Base-by-base conservation (phyloP, 129 eudicot genomes). In the Flaveria linearis region DNA sequence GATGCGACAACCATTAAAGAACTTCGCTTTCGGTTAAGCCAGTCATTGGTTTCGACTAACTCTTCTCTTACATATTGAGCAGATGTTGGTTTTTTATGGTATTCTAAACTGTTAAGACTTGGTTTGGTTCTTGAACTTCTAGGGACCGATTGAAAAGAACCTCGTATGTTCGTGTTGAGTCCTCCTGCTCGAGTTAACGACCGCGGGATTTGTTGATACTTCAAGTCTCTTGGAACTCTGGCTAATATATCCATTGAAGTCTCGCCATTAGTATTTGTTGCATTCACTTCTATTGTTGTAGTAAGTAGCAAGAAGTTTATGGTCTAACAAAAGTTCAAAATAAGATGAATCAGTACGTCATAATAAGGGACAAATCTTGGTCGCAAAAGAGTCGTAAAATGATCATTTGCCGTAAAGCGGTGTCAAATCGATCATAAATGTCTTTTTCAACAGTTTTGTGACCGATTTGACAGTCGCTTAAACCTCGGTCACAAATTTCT, bases 1-100 rank as follows among this genome's bases (percentile, higher is more conserved):
- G 90, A 81, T 36, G 93, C 90, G 36, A 84, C 87, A 4, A 86
- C 85, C 90, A 88, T 88, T 56, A 86, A 58, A 26, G 87, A 46
- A 11, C 26, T 65, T n/a, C 88, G 76, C 52, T 76, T 75, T 17
- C 20, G 53, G 18, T 80, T 78, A 1, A 88, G 23, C 93, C 90
- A 86, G 17, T 80, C 82, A 1, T 79, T 73, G 3, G 51, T n/a
- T 3, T 65, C 71, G 20, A 8, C 17, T 30, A 7, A 30, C 7
- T 49, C 39, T 75, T 28, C 13, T 50, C 18, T 62, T 6, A 43
- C 12, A 26, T 72, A 25, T 10, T 28, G n/a, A 12, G 28, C 22
- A 30, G 51, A 17, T 47, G 14, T 20, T 18, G 30, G 63, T 28
- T 17, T 33, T 12, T 63, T 61, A 36, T 60, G 10, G 30, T 69